Conservation (phyloP, 2,329 filamentous ascomycete species). For the Hypoxylon sp. region DNA sequence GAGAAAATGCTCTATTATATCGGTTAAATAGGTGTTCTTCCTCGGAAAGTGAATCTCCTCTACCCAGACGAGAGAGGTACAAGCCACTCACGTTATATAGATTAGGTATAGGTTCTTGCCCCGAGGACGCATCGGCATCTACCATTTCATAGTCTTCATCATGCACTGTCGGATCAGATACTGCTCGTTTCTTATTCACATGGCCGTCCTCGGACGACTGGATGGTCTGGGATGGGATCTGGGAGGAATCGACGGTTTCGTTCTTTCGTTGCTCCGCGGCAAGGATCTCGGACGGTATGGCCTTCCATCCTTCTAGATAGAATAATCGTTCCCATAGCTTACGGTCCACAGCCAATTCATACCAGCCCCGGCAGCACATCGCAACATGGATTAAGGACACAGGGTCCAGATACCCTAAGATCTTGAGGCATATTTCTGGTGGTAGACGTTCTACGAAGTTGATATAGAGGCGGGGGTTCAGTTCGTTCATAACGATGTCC, state of each 20-base stretch:
- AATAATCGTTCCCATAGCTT: slow-evolving; percentile 90
- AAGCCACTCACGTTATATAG: slow-evolving; percentile 27
- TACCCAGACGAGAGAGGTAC: neutral
- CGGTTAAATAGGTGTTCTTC: slow-evolving; percentile 46
- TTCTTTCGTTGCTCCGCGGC: slow-evolving; percentile 75
- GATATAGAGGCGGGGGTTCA: slow-evolving; percentile 89
- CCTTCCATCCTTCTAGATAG: slow-evolving; percentile 86
- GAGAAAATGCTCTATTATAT: slow-evolving; percentile 50
- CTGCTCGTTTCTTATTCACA: slow-evolving; percentile 68
- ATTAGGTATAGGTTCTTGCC: slow-evolving; percentile 47
- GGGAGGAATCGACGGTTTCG: slow-evolving; percentile 57
- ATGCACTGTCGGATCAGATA: slow-evolving; percentile 57
- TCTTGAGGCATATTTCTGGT: slow-evolving; percentile 89
- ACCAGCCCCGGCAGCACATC: slow-evolving; percentile 85
- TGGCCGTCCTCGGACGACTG: slow-evolving; percentile 65
- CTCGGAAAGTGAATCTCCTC: slow-evolving; percentile 46
- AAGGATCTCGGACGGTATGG: slow-evolving; percentile 75
- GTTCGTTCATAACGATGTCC: slow-evolving; percentile 79
- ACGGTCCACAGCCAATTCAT: slow-evolving; percentile 83
- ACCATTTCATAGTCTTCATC: slow-evolving; percentile 67
- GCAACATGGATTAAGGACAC: slow-evolving; percentile 84
- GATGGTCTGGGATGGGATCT: slow-evolving; percentile 60
- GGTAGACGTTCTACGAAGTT: slow-evolving; percentile 90
- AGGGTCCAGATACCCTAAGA: slow-evolving; percentile 88
- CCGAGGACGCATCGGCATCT: slow-evolving; percentile 55